A percentile compares a stretch with the other conserved stretches of the same genome.
Evolutionary conservation across 2,329 filamentous ascomycete genomes (phyloP).

Genomic region (Stachybotrys echinatus): DNA sequence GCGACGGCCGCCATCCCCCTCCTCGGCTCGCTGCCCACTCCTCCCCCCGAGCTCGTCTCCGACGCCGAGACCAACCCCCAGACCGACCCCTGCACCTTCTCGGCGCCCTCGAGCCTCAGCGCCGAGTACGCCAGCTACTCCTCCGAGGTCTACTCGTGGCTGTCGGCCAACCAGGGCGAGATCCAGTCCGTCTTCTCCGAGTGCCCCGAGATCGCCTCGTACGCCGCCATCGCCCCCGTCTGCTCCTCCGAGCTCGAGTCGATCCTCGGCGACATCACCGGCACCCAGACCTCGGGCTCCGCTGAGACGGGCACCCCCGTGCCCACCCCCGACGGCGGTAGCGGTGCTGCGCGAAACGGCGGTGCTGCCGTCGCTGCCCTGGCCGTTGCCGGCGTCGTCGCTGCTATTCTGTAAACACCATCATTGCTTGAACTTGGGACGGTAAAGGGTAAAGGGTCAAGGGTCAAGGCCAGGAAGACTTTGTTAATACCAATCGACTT

Average conservation of each 20-base stretch:
- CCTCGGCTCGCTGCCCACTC: constrained; percentile 21
- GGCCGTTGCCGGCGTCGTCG: constrained; percentile 21
- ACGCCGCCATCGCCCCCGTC: constrained; percentile 13
- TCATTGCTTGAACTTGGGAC: background rate
- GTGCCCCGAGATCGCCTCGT: constrained; percentile 16
- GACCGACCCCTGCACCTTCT: constrained; percentile 26
- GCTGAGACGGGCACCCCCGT: constrained; percentile 3
- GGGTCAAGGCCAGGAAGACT: too few species aligned
- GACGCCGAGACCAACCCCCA: constrained; percentile 15
- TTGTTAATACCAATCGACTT: too few species aligned
- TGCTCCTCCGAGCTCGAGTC: constrained; percentile 11
- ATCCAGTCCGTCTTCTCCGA: constrained; percentile 16
- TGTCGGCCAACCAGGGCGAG: constrained; percentile 17
- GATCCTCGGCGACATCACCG: constrained; percentile 1
- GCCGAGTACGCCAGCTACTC: constrained; percentile 25
- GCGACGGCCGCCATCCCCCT: constrained; percentile 14
- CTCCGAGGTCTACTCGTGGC: constrained; percentile 23
- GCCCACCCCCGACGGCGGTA: constrained; percentile 9
- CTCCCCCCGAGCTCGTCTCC: constrained; percentile 20
- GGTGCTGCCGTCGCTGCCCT: constrained; percentile 22
- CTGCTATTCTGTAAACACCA: constrained; percentile 19
- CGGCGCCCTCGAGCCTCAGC: constrained; percentile 22
- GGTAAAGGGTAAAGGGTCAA: too few species aligned
- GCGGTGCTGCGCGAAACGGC: constrained; percentile 17
- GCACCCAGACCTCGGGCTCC: background rate